These are phyloP conservation scores for Cavenderia fasciculata DNA, from an alignment of 78 protist genomes.

Conservation along the genomic window DNA sequence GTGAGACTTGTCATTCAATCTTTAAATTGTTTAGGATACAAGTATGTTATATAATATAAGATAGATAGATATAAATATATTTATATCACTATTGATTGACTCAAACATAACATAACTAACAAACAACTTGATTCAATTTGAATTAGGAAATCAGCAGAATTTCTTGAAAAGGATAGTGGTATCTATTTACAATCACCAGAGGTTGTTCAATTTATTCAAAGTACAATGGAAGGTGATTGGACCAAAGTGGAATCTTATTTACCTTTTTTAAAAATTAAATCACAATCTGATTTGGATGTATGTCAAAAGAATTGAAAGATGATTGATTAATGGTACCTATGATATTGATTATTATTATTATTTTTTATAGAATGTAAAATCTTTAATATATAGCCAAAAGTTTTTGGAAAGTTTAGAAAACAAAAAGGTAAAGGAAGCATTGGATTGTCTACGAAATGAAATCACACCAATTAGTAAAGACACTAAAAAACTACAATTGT, in stretches of 20 bases:
- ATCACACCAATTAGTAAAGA: conserved; percentile 49
- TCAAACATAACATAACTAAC: too few species aligned
- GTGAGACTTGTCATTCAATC: conserved; percentile 61
- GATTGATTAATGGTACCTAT: neutral
- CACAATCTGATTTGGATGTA: conserved; percentile 1
- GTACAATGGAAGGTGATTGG: conserved; percentile 55
- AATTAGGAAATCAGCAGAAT: conserved; percentile 47
- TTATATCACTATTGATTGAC: neutral
- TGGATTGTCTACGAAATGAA: conserved; percentile 70
- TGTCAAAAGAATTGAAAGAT: neutral
- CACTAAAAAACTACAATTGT: conserved; percentile 24
- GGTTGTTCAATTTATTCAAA: conserved; percentile 27
- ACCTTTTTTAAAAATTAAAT: conserved; percentile 38
- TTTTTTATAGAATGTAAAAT: conserved; percentile 36
- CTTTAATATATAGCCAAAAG: conserved; percentile 75
- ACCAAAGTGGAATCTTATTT: conserved; percentile 32
- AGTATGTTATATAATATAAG: neutral
- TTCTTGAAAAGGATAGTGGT: conserved; percentile 67
- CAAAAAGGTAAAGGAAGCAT: conserved; percentile 35
- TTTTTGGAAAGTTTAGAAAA: conserved; percentile 80
- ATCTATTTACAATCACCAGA: conserved; percentile 45
- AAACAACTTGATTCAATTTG: neutral
- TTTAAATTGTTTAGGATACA: conserved; percentile 42
- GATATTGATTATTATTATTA: neutral
- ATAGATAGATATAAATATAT: neutral